A percentile compares a stretch with the other conserved stretches of the same genome.
These are phyloP conservation scores for Aspergillus aculeatinus DNA, from an alignment of 2,329 filamentous ascomycete species.

Conservation along the genomic window DNA sequence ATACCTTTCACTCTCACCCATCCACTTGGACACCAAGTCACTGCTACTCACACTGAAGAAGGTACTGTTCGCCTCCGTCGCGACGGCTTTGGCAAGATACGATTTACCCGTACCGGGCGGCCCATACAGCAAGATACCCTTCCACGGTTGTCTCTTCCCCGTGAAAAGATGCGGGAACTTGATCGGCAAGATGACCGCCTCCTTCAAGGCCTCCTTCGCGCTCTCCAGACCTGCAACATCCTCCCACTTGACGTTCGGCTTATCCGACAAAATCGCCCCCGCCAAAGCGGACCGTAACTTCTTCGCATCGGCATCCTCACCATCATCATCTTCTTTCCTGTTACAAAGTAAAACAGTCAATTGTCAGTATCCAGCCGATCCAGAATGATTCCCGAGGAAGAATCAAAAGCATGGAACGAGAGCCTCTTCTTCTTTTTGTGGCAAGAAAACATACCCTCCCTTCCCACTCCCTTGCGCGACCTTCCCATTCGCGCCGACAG, in stretches of 20 bases:
- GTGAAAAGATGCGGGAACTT: constrained; percentile 97
- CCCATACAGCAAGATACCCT: constrained; percentile 93
- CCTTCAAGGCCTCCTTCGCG: constrained; percentile 95
- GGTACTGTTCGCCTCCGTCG: constrained; percentile 96
- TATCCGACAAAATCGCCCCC: constrained; percentile 89
- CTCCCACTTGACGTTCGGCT: constrained; percentile 96
- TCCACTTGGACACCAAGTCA: constrained; percentile 98
- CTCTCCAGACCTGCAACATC: constrained; percentile 92
- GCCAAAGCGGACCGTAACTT: constrained; percentile 88
- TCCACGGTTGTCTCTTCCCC: constrained; percentile 96
- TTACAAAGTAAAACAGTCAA: background rate
- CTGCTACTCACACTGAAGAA: constrained; percentile 99
- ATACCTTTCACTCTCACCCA: constrained; percentile 97
- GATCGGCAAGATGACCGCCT: constrained; percentile 95
- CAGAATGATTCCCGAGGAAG: no score
- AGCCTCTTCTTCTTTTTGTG: no score
- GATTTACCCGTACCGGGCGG: constrained; percentile 97
- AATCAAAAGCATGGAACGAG: no score
- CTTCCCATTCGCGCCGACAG: constrained; percentile 53
- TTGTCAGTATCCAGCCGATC: background rate
- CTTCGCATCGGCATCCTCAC: constrained; percentile 86
- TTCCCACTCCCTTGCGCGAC: constrained; percentile 54
- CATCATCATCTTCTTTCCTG: constrained; percentile 60
- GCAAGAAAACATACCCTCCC: constrained; percentile 48
- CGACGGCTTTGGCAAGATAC: constrained; percentile 95